Conservation (phyloP, 371 early-diverging fungal genomes). For the Rhizopus microsporus region DNA sequence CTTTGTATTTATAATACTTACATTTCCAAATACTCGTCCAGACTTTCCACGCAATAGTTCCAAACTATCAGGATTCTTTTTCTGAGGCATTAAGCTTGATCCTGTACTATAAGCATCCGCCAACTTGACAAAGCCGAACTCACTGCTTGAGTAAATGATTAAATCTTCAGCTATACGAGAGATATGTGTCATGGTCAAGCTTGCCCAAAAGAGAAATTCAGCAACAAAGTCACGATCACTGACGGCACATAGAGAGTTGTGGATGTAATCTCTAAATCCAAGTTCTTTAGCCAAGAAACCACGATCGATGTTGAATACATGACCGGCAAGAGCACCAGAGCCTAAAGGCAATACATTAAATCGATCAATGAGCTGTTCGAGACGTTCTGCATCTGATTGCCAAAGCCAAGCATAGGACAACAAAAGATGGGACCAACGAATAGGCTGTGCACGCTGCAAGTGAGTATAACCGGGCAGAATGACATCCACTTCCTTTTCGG, state of each 20-base stretch:
- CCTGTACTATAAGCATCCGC: slow-evolving; percentile 98
- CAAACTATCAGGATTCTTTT: slow-evolving; percentile 97
- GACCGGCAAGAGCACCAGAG: slow-evolving; percentile 95
- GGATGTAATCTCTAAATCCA: slow-evolving; percentile 81
- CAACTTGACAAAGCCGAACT: slow-evolving; percentile 91
- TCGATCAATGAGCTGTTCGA: slow-evolving; percentile 78
- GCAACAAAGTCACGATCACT: slow-evolving; percentile 96
- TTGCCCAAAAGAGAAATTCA: slow-evolving; percentile 92
- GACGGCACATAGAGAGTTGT: slow-evolving; percentile 89
- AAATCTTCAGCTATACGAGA: slow-evolving; percentile 94
- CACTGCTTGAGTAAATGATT: slow-evolving; percentile 88
- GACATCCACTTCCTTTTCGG: slow-evolving; percentile 85
- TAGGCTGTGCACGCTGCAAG: slow-evolving; percentile 97
- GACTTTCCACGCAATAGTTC: slow-evolving; percentile 96
- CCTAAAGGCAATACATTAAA: slow-evolving; percentile 89
- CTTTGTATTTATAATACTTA: slow-evolving; percentile 29
- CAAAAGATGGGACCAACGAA: slow-evolving; percentile 94
- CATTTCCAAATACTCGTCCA: slow-evolving; percentile 93
- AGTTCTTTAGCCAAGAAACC: slow-evolving; percentile 83
- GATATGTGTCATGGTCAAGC: slow-evolving; percentile 88
- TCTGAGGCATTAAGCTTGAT: slow-evolving; percentile 97
- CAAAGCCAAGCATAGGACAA: slow-evolving; percentile 87
- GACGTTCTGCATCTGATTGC: slow-evolving; percentile 85
- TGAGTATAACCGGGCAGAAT: slow-evolving; percentile 98
- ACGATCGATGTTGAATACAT: slow-evolving; percentile 94